Conservation (phyloP, 192 early-diverging fungal genomes). For the Lunasporangiospora selenospora region DNA sequence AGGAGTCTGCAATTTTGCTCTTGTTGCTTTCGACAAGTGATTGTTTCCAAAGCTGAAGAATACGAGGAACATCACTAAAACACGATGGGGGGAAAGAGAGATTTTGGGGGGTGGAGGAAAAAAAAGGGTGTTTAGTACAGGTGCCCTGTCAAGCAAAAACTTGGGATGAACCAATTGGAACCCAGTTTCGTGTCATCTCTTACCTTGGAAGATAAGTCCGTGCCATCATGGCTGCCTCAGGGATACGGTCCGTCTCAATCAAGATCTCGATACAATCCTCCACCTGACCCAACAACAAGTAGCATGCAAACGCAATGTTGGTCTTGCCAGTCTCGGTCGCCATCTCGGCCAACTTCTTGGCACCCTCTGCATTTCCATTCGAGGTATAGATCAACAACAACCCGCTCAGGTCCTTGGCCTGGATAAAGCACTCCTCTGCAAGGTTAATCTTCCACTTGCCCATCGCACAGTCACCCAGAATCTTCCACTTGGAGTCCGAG, state of each 20-base stretch:
- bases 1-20: slow-evolving; percentile 84
- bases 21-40: slow-evolving; percentile 70
- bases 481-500: slow-evolving; percentile 94
- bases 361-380: slow-evolving; percentile 80
- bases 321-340: slow-evolving; percentile 80
- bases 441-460: slow-evolving; percentile 89
- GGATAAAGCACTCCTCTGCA: slow-evolving; percentile 88
- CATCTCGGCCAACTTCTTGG: slow-evolving; percentile 74
- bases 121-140: neutral
- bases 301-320: slow-evolving; percentile 93
- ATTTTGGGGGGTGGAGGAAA: too few species aligned
- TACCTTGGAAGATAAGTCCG: slow-evolving; percentile 83
- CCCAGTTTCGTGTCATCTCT: neutral
- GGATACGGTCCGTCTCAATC: slow-evolving; percentile 83
- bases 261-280: slow-evolving; percentile 90
- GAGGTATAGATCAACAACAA: slow-evolving; percentile 92
- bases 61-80: slow-evolving; percentile 62
- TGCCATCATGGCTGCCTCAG: slow-evolving; percentile 96
- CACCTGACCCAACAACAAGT: slow-evolving; percentile 74
- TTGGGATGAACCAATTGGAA: neutral
- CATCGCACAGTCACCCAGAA: slow-evolving; percentile 90
- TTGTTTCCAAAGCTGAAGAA: slow-evolving; percentile 83
- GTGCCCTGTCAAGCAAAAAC: neutral
- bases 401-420: slow-evolving; percentile 91
- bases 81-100: too few species aligned